Conservation (phyloP, 768 basidiomycete genomes). For the Guyanaporus albipodus region DNA sequence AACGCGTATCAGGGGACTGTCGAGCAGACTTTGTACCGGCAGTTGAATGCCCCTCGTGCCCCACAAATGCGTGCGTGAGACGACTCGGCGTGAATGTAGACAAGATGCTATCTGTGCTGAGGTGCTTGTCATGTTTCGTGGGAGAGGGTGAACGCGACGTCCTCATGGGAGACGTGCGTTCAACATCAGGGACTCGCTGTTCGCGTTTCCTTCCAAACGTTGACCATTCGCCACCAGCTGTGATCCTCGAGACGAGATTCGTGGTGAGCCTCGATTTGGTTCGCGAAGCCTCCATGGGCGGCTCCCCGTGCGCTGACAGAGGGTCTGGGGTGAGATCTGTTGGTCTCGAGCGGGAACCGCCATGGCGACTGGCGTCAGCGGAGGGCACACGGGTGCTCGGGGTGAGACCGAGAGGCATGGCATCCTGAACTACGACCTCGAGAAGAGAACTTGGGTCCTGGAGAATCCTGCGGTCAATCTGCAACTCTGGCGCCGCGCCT, state of each 20-base stretch:
- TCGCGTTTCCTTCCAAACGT: slow-evolving; percentile 33
- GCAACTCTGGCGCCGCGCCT: slow-evolving; percentile 1
- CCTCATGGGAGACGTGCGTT: slow-evolving; percentile 7
- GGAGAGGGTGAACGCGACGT: slow-evolving; percentile 20
- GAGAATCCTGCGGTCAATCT: slow-evolving; percentile 27
- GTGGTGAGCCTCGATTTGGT: slow-evolving; percentile 10
- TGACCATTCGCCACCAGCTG: slow-evolving; percentile 29
- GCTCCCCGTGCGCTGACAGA: not conserved
- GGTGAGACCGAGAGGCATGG: slow-evolving; percentile 21
- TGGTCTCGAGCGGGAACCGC: slow-evolving; percentile 4
- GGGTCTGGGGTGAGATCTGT: not conserved
- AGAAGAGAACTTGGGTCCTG: slow-evolving; percentile 30
- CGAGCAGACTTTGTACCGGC: slow-evolving; percentile 16
- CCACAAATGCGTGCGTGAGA: slow-evolving; percentile 8
- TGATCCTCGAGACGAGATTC: slow-evolving; percentile 18
- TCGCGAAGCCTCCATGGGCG: slow-evolving; percentile 9
- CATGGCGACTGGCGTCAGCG: slow-evolving; percentile 1
- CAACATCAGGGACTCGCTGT: slow-evolving; percentile 13
- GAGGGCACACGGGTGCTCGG: slow-evolving; percentile 26
- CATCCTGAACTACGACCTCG: slow-evolving; percentile 11
- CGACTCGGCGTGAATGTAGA: slow-evolving; percentile 22
- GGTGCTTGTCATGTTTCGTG: slow-evolving; percentile 12
- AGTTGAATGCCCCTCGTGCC: slow-evolving; percentile 8
- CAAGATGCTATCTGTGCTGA: slow-evolving; percentile 13
- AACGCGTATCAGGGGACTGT: slow-evolving; percentile 16